A percentile compares a stretch with the other conserved stretches of the same genome.
Evolutionary conservation across 257 asterid species (phyloP).

Genomic region (Penstemon newberryi): DNA sequence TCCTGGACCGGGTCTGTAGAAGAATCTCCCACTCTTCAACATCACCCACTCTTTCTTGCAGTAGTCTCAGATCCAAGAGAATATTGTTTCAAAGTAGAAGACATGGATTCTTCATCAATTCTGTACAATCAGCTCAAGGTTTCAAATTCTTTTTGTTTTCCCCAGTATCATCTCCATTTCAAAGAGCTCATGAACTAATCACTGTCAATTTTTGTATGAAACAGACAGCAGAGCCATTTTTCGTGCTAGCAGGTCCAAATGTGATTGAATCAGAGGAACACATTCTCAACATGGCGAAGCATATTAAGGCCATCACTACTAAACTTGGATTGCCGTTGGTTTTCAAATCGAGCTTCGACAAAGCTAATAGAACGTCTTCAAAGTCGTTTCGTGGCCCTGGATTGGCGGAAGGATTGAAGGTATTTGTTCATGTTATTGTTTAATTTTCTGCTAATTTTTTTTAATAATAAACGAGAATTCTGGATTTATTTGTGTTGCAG

Average conservation of each 20-base stretch:
- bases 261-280: conserved; percentile 92
- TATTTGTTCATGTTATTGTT: conserved; percentile 19
- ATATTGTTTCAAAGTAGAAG: conserved; percentile 14
- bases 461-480: background rate
- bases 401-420: conserved; percentile 54
- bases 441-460: background rate
- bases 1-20: too few relatives aligned
- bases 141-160: background rate
- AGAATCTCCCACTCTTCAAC: too few relatives aligned
- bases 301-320: conserved; percentile 56
- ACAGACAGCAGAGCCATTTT: conserved; percentile 84
- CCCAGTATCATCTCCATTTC: background rate
- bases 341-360: conserved; percentile 67
- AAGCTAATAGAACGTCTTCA: conserved; percentile 64
- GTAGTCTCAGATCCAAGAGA: too few relatives aligned
- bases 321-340: conserved; percentile 64
- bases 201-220: conserved; percentile 1
- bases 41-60: too few relatives aligned
- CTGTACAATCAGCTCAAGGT: conserved; percentile 90
- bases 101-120: conserved; percentile 60
- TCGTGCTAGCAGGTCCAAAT: conserved; percentile 89
- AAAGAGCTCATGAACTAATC: background rate
- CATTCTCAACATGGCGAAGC: conserved; percentile 72
- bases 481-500: conserved; percentile 37
- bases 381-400: conserved; percentile 73